Percentiles rank a stretch among this genome's conserved stretches.
Evolutionary conservation across 805 yeast genomes (phyloP).

Genomic region (Myxozyma geophila): DNA sequence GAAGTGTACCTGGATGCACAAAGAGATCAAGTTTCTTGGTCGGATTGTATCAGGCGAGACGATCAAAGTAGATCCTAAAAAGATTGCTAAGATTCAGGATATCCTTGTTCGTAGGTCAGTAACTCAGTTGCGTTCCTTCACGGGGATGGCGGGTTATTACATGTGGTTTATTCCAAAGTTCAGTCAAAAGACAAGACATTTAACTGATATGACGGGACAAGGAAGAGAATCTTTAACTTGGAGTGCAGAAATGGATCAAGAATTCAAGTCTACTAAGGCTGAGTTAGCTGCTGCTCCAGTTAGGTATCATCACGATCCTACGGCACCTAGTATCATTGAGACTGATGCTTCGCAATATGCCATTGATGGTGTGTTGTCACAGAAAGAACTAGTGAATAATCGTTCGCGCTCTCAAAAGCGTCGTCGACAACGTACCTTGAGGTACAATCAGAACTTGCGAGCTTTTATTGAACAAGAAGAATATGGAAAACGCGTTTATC

Average conservation of each 20-base stretch:
- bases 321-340: neutral
- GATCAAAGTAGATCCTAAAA: constrained; percentile 13
- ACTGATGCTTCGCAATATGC: neutral
- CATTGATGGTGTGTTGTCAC: neutral
- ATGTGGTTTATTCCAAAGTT: constrained; percentile 15
- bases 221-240: neutral
- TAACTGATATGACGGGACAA: neutral
- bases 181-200: constrained; percentile 13
- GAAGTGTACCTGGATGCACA: constrained; percentile 25
- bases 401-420: too few relatives aligned
- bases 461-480: neutral
- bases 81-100: neutral
- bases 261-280: neutral
- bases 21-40: constrained; percentile 27
- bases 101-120: constrained; percentile 13
- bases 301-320: constrained; percentile 2
- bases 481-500: neutral
- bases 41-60: constrained; percentile 27
- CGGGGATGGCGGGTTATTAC: constrained; percentile 13
- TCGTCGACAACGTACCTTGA: too few relatives aligned
- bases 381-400: neutral
- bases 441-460: too few relatives aligned
- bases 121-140: constrained; percentile 17
- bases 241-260: neutral
- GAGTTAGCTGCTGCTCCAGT: neutral